These are phyloP conservation scores for Verticillium dahliae DNA, from an alignment of 2,329 filamentous ascomycete genomes.

Conservation along the genomic window DNA sequence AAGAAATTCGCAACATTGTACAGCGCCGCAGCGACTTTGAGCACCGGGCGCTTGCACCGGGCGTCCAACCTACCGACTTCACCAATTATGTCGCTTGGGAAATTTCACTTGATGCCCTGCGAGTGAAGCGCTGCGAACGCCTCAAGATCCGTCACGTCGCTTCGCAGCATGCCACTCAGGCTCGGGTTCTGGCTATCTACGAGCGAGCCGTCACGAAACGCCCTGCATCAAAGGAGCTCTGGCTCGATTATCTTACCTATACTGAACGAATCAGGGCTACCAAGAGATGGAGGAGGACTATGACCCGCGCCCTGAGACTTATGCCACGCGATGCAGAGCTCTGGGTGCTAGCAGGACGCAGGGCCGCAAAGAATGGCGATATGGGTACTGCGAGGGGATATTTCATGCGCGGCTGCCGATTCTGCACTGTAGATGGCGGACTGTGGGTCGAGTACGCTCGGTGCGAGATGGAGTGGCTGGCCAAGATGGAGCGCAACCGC, in stretches of 20 bases:
- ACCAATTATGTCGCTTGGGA: constrained; percentile 75
- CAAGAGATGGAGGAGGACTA: constrained; percentile 58
- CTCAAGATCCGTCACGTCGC: constrained; percentile 65
- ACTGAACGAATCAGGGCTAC: constrained; percentile 61
- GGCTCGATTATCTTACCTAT: constrained; percentile 87
- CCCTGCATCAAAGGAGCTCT: constrained; percentile 71
- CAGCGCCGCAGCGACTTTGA: constrained; percentile 90
- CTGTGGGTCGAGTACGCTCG: constrained; percentile 89
- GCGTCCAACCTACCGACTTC: constrained; percentile 71
- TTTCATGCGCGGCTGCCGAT: constrained; percentile 85
- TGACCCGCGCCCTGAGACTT: constrained; percentile 69
- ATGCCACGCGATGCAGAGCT: constrained; percentile 77
- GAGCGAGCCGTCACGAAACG: constrained; percentile 82
- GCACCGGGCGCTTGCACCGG: constrained; percentile 79
- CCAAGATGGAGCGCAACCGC: constrained; percentile 67
- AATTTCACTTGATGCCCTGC: constrained; percentile 64
- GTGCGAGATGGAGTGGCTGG: constrained; percentile 87
- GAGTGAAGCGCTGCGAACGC: constrained; percentile 75
- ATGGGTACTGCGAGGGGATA: constrained; percentile 78
- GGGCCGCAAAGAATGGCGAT: constrained; percentile 73
- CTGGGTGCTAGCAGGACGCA: constrained; percentile 80
- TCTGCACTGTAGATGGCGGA: constrained; percentile 68
- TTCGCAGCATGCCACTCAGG: constrained; percentile 65
- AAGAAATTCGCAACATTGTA: constrained; percentile 85
- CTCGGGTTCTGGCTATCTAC: constrained; percentile 81